phyloP scores from a whole-genome alignment of 768 basidiomycete genomes.

The Trametes punicea region DNA sequence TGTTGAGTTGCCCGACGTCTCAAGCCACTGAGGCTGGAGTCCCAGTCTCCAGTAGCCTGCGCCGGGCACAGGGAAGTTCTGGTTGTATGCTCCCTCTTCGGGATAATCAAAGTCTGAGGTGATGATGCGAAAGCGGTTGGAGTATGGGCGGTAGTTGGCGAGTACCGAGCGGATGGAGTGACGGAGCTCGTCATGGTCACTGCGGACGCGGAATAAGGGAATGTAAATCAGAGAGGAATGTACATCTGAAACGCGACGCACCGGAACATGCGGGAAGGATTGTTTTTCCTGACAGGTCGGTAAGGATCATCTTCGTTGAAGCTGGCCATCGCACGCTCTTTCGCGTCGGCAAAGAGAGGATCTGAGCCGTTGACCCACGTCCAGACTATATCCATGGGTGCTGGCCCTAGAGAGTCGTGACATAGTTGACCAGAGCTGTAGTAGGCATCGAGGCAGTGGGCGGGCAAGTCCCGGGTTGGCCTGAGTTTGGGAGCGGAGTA shows the following conservation, averaged over 20 bases:
- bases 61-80: conserved; percentile 3
- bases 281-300: conserved; percentile 20
- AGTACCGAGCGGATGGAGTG: conserved; percentile 36
- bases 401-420: conserved; percentile 12
- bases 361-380: conserved; percentile 35
- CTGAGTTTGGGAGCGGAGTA: conserved; percentile 11
- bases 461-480: conserved; percentile 21
- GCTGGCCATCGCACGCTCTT: conserved; percentile 4
- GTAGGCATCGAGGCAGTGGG: conserved; percentile 25
- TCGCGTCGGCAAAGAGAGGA: conserved; percentile 20
- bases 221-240: not conserved
- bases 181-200: conserved; percentile 38
- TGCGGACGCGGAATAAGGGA: not conserved
- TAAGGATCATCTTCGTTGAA: conserved; percentile 23
- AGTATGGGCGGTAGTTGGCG: conserved; percentile 28
- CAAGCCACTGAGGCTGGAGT: conserved; percentile 40
- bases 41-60: conserved; percentile 30
- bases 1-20: conserved; percentile 18
- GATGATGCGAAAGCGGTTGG: conserved; percentile 33
- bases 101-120: conserved; percentile 34
- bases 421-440: conserved; percentile 21
- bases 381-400: conserved; percentile 31
- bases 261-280: conserved; percentile 26
- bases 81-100: conserved; percentile 11
- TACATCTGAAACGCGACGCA: conserved; percentile 4